These are phyloP conservation scores for Flaveria robusta DNA, from an alignment of 129 eudicot species.

Conservation along the genomic window DNA sequence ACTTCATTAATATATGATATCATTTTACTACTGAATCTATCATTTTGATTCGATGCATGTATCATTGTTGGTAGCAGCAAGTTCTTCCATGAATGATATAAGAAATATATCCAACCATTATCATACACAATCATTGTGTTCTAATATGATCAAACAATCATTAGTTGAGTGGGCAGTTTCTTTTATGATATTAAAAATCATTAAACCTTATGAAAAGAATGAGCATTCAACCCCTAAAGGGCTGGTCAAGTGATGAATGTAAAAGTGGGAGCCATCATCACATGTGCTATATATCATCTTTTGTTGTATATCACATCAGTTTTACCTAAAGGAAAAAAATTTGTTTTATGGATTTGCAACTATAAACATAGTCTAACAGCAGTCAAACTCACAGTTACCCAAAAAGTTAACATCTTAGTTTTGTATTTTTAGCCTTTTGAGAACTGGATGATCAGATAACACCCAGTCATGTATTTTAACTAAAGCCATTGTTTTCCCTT, in stretches of 20 bases:
- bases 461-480: background rate
- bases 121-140: background rate
- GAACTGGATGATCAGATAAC: conserved; percentile 8
- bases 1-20: background rate
- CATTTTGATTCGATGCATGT: background rate
- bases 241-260: conserved; percentile 8
- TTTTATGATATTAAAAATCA: too few species aligned
- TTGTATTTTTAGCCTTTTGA: conserved; percentile 15
- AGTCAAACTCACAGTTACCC: conserved; percentile 11
- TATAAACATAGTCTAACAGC: background rate
- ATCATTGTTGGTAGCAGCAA: background rate
- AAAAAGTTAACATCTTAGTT: conserved; percentile 11
- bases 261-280: background rate
- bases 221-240: background rate
- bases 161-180: too few species aligned
- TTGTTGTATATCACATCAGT: background rate
- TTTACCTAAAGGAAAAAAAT: too few species aligned
- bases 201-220: background rate
- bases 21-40: background rate
- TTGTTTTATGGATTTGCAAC: background rate
- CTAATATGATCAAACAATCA: too few species aligned
- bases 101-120: conserved; percentile 6
- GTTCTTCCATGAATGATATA: conserved; percentile 3
- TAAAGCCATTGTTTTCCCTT: background rate
- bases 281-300: background rate